Percentiles rank a stretch among this genome's conserved stretches.
phyloP scores from a whole-genome alignment of 345 rosid species.

The Ailanthus altissimus region DNA sequence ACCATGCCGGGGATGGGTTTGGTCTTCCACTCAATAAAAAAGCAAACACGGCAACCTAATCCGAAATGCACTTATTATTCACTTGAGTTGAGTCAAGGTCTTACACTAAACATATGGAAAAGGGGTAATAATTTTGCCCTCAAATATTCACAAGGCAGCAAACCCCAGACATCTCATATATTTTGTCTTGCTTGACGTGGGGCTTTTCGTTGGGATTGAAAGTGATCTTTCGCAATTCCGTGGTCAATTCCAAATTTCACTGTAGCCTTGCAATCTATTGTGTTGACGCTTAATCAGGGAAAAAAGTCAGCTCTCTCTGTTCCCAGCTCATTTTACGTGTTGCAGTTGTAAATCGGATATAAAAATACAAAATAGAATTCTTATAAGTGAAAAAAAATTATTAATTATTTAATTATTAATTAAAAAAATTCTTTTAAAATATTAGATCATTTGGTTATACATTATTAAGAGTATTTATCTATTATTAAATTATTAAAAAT shows the following conservation, averaged over 20 bases:
- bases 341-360: neutral
- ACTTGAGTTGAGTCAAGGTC: neutral
- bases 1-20: conserved; percentile 7
- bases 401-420: too few species aligned
- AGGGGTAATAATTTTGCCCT: conserved; percentile 1
- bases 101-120: neutral
- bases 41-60: conserved; percentile 15
- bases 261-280: neutral
- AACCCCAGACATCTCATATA: neutral
- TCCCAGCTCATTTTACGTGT: neutral
- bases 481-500: too few species aligned
- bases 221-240: neutral
- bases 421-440: too few species aligned
- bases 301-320: neutral
- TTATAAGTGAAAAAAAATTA: too few species aligned
- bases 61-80: neutral
- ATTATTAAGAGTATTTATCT: too few species aligned
- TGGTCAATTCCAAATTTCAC: neutral
- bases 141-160: neutral
- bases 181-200: neutral
- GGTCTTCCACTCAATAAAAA: neutral
- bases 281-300: neutral
- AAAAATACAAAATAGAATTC: neutral
- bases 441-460: too few species aligned
- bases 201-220: neutral